Evolutionary conservation across 108 stramenopile species (phyloP), one percentile per base, ranked within the genome.

Genomic region (Nannochloropsis gaditana): DNA sequence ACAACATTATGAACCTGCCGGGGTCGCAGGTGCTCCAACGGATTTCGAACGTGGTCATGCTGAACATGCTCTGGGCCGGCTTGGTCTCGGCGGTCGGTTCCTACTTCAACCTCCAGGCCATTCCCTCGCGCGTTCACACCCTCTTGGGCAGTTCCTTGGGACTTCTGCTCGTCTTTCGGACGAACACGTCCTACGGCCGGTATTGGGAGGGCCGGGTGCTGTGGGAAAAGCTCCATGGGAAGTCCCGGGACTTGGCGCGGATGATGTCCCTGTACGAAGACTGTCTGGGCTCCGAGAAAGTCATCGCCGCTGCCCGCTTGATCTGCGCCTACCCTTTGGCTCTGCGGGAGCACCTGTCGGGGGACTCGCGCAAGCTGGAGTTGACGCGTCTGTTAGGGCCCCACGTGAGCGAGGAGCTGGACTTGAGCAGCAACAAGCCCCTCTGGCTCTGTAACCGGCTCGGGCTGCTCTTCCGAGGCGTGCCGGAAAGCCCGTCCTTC

Each of bases 141-240:
- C 91, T 96, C 84, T 92, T 95, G 85, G 94, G 94, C 6, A 91
- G 91, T 43, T 95, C 96, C 17, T 87, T 96, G 82, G 92, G 94
- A 45, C 90, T 96, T 47, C 89, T 97, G 42, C 91, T 97, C 17
- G 96, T 95, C 11, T 96, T 96, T 83, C 92, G 95, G 21, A 96
- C 96, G 9, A 96, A 96, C 85, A 91, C 92, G 19, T 95, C 95
- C 9, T 97, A 97, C 83, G 92, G 94, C 82, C 91, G 96, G 81
- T 97, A 95, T 91, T 94, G 94, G 79, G 96, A 96, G 85, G 96
- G 96, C 80, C 91, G 95, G 59, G 92, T 93, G 85, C 93, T 94
- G 31, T 96, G 95, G 95, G 94, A 95, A 84, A 87, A 92, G 50
- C 86, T 96, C 41, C 85, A 92, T 73, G 90, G 89, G 88, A 85